Evolutionary conservation across 2,329 filamentous ascomycete species (phyloP), one percentile per base, ranked within the genome.

Genomic region (Coniella lustricola): DNA sequence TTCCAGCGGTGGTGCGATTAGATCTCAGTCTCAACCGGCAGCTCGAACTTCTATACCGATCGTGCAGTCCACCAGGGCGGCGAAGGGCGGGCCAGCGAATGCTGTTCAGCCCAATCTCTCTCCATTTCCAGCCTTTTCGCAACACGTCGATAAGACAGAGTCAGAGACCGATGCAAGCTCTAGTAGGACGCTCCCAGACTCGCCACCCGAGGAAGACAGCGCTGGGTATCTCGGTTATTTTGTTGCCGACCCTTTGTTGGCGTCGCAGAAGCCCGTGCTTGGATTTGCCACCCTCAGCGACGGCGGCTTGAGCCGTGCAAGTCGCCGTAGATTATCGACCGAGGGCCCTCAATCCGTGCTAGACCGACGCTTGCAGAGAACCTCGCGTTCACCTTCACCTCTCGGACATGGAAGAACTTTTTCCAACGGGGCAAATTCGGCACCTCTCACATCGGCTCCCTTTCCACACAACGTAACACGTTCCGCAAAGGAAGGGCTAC

Each of bases 1-100:
- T 33, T 64, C 71, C 44, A 70, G 77, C 21, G 76, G 69, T 48
- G 77, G 79, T 55, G 69, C 77, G n/a, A 62, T 81, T 52, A 73
- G 81, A 54, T 84, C 81, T 21, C 81, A 84, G 59, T 84, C 81
- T n/a, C 81, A 84, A 59, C 81, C 81, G 20, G 79, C 80, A 3
- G 74, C 77, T 31, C 69, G 77, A 29, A 60, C 59, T 3, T 59
- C 67, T 3, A 62, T 67, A 55, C 52, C 55, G 57, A 63, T 40
- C 53, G 64, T 56, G 29, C 68, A 57, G 51, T 59, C 48, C 51
- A 58, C 56, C 46, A 65, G 68, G 55, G 54, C 67, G 35, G 57
- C 68, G 18, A 66, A 66, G 41, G 68, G 66, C 12, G 56, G 67
- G 2, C 54, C 65, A 0, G 60, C 59, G 31, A 62, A 67, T 46